Evolutionary conservation across 2,329 filamentous ascomycete genomes (phyloP).

Genomic region (Colletotrichum horii): DNA sequence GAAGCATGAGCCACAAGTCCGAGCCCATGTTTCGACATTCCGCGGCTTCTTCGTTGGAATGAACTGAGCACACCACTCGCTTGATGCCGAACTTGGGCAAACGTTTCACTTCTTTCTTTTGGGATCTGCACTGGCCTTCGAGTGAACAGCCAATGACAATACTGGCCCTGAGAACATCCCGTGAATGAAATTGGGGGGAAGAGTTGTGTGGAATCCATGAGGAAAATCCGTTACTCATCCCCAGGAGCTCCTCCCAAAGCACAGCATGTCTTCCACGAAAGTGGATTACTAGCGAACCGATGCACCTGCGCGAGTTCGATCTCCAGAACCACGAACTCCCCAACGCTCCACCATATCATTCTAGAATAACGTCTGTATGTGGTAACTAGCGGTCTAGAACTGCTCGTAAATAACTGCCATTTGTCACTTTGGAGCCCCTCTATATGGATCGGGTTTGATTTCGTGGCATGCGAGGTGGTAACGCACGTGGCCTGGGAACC

Average conservation of each 20-base stretch:
- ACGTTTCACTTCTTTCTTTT: not conserved
- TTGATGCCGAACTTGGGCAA: not conserved
- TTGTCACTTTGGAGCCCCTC: not conserved
- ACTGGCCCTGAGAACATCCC: not conserved
- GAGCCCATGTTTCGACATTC: not conserved
- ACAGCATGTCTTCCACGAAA: not conserved
- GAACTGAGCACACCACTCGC: not conserved
- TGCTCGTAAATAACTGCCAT: not conserved
- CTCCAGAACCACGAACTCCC: not conserved
- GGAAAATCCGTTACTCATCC: not conserved
- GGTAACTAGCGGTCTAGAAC: not conserved
- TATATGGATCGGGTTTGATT: not conserved
- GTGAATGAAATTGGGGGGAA: not conserved
- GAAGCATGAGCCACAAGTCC: slow-evolving; percentile 1
- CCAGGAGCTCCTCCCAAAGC: not conserved
- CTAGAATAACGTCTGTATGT: not conserved
- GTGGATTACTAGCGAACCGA: not conserved
- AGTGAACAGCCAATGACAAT: not conserved
- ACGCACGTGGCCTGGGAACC: not conserved
- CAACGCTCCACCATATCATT: not conserved
- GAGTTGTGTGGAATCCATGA: not conserved
- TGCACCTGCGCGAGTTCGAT: not conserved
- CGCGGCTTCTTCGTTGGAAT: not conserved
- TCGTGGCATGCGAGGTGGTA: not conserved
- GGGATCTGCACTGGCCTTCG: not conserved